phyloP scores from a whole-genome alignment of 768 basidiomycete genomes.

The Pleurotus giganteus region DNA sequence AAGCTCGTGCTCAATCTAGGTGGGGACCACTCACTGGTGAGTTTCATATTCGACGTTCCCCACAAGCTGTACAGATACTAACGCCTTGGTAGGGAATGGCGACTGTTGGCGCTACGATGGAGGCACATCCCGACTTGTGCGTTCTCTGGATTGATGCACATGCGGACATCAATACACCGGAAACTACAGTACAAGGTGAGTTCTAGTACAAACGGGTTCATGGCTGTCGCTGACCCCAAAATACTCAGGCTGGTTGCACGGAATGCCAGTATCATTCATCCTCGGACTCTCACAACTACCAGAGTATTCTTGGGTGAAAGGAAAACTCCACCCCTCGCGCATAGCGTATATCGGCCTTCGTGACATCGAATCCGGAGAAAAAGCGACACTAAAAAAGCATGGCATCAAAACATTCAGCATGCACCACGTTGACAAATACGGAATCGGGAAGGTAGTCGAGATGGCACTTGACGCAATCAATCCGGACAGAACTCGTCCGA shows the following conservation, averaged over 20 bases:
- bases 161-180: conserved; percentile 75
- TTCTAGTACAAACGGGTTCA: conserved; percentile 9
- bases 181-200: conserved; percentile 55
- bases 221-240: neutral
- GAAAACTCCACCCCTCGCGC: conserved; percentile 48
- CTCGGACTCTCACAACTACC: conserved; percentile 34
- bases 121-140: conserved; percentile 55
- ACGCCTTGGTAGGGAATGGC: conserved; percentile 48
- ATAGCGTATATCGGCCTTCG: conserved; percentile 78
- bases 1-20: conserved; percentile 69
- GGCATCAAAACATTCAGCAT: conserved; percentile 62
- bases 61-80: neutral
- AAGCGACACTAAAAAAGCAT: conserved; percentile 58
- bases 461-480: conserved; percentile 79
- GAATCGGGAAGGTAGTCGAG: conserved; percentile 74
- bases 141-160: conserved; percentile 83
- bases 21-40: conserved; percentile 72
- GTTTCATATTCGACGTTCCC: neutral
- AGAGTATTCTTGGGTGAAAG: conserved; percentile 31
- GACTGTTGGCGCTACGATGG: conserved; percentile 68
- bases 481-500: conserved; percentile 58
- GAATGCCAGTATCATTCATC: conserved; percentile 80
- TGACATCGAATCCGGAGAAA: conserved; percentile 71
- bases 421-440: conserved; percentile 67
- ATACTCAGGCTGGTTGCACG: conserved; percentile 66